Evolutionary conservation across 768 basidiomycete genomes (phyloP), one percentile per base, ranked within the genome.

Genomic region (Podaxis sp.): DNA sequence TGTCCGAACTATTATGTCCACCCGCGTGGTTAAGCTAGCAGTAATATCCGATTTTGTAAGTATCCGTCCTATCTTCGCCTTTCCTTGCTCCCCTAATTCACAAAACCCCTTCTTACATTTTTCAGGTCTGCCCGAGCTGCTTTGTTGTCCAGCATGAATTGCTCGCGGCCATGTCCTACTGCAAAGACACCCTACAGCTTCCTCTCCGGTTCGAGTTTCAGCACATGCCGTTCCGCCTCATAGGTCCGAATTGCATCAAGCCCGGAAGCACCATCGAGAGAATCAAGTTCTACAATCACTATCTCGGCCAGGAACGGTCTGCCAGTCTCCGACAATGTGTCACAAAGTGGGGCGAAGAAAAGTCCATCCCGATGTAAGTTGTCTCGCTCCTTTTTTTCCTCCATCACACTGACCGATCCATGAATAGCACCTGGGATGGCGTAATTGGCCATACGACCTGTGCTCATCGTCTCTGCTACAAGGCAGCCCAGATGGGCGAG

Each of bases 391-490:
- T 24, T 27, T 47, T 55, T 54, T 33, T 12, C 9, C 15, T 27
- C 29, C 55, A 37, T 25, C 47, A 55, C 19, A 40, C 49, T 43
- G 22, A 47, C 37, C 46, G 15, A 25, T 43, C 24, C 41, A n/a
- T n/a, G 12, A 40, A 15, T 67, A 91, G 89, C 57, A 76, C 78
- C 3, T 85, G 85, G 68, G 79, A 77, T 15, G 90, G 90, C 19
- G 77, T 79, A 13, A 78, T 93, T 64, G 79, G 82, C 57, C 84
- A 85, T 68, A 89, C 91, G n/a, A 85, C 80, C 40, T 76, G 79
- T 19, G 88, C 88, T 8, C 92, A 93, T 71, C 83, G 91, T 11
- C 77, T 94, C 27, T 79, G 87, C 33, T 82, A 83, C 59, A 89
- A 90, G 69, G 90, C 91, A 1, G 88, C 79, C 71, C 73, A 79